Evolutionary conservation across 306 rosid species (phyloP), one percentile per base, ranked within the genome.

Genomic region (Crataegus laevigata): DNA sequence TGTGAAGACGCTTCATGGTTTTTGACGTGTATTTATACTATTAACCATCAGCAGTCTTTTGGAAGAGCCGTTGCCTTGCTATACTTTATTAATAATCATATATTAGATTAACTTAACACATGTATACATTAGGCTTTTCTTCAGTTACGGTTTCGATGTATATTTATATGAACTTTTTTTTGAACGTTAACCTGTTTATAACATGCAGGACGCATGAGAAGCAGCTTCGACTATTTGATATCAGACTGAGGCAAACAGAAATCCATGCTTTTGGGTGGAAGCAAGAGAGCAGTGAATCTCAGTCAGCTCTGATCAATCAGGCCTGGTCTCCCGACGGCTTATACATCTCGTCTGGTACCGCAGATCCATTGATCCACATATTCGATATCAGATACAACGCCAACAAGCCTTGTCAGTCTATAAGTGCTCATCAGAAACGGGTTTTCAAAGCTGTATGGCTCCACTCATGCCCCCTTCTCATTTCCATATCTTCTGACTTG

Each of bases 261-360:
- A 79, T 96, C 64, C 99, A 96, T 82, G 91, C 84, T 24, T 92
- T 96, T 73, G 99, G 99, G 59, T 96, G 99, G 99, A 92, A 90
- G 88, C 99, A 96, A 84, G 96, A 92, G 68, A 92, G 93, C 84
- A 96, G 98, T 62, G 99, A 96, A 12, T 96, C 98, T 69, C 99
- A 92, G 81, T 96, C 99, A 8, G 99, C 99, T 63, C 80, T 96
- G 72, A 90, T 96, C 82, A 96, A 92, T 77, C 99, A 96, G 76
- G 87, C 97, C 50, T 96, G 99, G 99, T 96, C 99, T 71, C 98
- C 98, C 30, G 99, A 96, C 74, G 99, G 99, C 40, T 80, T 90
- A 34, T 86, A 87, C 66, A 80, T 96, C 55, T 71, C 99, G 66
- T 96, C 99, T 30, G 99, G 98, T 34, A 89, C 98, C 2, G 96